Evolutionary conservation across 805 yeast species (phyloP), one percentile per base, ranked within the genome.

Genomic region (Lachancea dasiensis): DNA sequence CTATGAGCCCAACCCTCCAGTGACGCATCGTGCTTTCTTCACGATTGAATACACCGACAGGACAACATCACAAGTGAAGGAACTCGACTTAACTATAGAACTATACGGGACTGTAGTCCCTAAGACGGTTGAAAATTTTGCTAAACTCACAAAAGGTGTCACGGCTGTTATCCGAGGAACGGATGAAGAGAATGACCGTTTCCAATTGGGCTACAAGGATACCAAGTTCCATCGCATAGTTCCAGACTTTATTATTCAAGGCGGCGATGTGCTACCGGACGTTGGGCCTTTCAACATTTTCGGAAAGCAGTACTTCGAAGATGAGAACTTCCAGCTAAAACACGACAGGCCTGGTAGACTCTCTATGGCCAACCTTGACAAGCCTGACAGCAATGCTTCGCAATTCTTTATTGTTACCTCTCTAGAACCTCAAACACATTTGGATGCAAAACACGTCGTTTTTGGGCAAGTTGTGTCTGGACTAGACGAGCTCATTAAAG

Each of bases 251-350:
- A 78, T 85, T 81, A 72, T 87, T 49, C 95, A 85, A 65, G 95
- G 95, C 41, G 96, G 96, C 45, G 90, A 86, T 61, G 79, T 81
- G 56, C 79, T 82, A 47, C 72, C 70, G 18, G 89, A 90, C 11
- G 69, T 75, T 38, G 95, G 94, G 18, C 95, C 96, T 10, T 69
- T 70, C 49, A 82, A 94, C 19, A 79, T 86, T 50, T 83, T 77
- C 61, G 95, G 95, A 21, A 66, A 66, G 39, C 70, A 69, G 52
- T 28, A 13, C n/a, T 80, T 86, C 54, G 70, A 67, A 3, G 96
- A 87, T 59, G 97, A 87, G 69, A 83, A 78, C 77, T 64, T 81
- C 51, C 48, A 56, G n/a, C 55, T 81, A 49, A 75, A 72, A 61
- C 86, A 81, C 57, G 81, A 75, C 60, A 75, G 77, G 61, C 74